Conservation (phyloP, 352 stramenopile species). For the Plasmopara muralis region DNA sequence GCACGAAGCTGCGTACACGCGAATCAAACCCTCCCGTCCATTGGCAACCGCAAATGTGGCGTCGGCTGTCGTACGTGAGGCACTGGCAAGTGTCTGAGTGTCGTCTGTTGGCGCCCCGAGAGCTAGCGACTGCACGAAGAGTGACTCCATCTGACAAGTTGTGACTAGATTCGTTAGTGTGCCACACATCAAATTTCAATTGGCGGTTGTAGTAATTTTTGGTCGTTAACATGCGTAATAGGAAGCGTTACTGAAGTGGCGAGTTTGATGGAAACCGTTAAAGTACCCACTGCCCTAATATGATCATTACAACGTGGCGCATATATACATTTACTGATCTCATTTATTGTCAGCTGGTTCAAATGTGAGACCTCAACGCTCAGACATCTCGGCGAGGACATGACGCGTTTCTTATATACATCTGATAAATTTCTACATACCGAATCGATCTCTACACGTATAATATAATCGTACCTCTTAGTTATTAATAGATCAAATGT, state of each 20-base stretch:
- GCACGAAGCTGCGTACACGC: slow-evolving; percentile 75
- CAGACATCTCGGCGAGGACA: background rate
- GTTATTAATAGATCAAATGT: too few relatives aligned
- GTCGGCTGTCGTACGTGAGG: slow-evolving; percentile 54
- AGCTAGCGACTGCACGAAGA: slow-evolving; percentile 64
- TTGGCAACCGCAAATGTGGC: slow-evolving; percentile 73
- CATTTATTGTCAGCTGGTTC: background rate
- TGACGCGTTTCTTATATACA: background rate
- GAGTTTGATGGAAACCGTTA: background rate
- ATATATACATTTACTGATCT: background rate
- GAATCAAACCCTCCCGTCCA: slow-evolving; percentile 54
- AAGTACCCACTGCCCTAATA: too few relatives aligned
- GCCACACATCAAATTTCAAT: slow-evolving; percentile 2
- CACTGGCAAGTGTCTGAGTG: slow-evolving; percentile 45
- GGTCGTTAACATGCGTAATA: background rate
- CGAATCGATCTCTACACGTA: too few relatives aligned
- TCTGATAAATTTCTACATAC: too few relatives aligned
- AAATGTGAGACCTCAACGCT: background rate
- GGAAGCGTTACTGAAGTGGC: background rate
- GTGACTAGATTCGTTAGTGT: slow-evolving; percentile 3
- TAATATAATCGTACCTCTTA: too few relatives aligned
- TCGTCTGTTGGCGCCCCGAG: slow-evolving; percentile 27
- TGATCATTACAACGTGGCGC: too few relatives aligned
- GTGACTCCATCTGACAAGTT: slow-evolving; percentile 38
- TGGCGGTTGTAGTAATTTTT: background rate